Evolutionary conservation across 1,139 yeast genomes (phyloP).

Genomic region (Wickerhamiella infanticola): DNA sequence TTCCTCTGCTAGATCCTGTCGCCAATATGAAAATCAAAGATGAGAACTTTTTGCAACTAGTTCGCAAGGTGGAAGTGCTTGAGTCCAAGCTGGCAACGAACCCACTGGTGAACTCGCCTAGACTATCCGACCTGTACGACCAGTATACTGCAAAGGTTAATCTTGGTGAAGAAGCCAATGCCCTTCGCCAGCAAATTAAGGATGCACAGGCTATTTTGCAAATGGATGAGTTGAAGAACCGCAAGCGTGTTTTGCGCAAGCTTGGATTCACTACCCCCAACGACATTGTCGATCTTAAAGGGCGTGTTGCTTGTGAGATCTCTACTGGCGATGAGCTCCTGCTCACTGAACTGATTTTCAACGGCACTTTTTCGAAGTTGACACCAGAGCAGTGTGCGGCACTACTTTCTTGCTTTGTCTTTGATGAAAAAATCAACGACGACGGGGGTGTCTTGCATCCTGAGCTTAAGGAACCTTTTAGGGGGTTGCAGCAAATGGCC

Average conservation of each 20-base stretch:
- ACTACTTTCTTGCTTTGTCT: constrained; percentile 81
- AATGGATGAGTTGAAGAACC: constrained; percentile 79
- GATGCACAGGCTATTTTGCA: constrained; percentile 89
- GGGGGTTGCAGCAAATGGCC: constrained; percentile 81
- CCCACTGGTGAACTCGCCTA: constrained; percentile 53
- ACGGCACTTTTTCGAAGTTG: constrained; percentile 83
- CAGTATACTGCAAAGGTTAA: constrained; percentile 51
- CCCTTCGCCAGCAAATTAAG: constrained; percentile 44
- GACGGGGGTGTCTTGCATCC: constrained; percentile 79
- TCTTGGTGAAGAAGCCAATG: constrained; percentile 44
- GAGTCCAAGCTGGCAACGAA: constrained; percentile 57
- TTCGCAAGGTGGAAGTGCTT: constrained; percentile 67
- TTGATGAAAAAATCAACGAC: constrained; percentile 66
- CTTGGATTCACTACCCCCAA: constrained; percentile 67
- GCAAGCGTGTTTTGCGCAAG: constrained; percentile 77
- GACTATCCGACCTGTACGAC: constrained; percentile 44
- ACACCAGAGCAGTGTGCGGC: constrained; percentile 87
- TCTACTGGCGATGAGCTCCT: constrained; percentile 73
- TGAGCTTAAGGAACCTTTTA: constrained; percentile 77
- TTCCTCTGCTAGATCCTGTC: constrained; percentile 79
- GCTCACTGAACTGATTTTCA: constrained; percentile 80
- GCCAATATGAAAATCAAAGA: constrained; percentile 85
- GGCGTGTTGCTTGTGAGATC: constrained; percentile 91
- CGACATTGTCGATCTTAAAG: constrained; percentile 80
- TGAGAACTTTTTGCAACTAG: constrained; percentile 50